phyloP scores from a whole-genome alignment of 2,329 filamentous ascomycete species.

The Fusarium solani-melongenae region DNA sequence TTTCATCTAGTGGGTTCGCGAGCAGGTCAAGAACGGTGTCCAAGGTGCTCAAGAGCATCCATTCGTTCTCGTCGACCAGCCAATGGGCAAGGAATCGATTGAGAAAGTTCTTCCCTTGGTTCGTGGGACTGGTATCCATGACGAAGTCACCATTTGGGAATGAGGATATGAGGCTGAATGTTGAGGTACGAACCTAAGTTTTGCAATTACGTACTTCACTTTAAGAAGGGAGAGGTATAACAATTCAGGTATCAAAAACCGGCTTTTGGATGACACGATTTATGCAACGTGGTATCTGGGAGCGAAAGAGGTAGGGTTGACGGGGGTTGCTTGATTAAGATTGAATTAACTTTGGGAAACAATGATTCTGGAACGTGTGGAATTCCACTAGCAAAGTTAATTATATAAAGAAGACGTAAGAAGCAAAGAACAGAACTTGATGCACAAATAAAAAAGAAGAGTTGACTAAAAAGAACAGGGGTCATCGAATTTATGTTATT shows the following conservation, averaged over 20 bases:
- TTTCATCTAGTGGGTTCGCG: not conserved
- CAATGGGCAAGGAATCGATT: not conserved
- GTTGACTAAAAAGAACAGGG: not conserved
- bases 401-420: not conserved
- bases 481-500: not conserved
- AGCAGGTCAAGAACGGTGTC: not conserved
- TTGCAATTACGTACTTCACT: not conserved
- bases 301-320: not conserved
- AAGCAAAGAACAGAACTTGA: not conserved
- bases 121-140: not conserved
- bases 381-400: not conserved
- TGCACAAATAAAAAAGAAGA: not conserved
- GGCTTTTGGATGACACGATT: not conserved
- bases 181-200: not conserved
- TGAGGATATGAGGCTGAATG: not conserved
- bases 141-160: not conserved
- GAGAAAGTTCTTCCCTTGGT: not conserved
- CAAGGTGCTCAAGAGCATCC: not conserved
- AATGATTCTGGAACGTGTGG: not conserved
- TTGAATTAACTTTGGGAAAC: not conserved
- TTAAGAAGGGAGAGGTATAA: not conserved
- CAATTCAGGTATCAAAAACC: not conserved
- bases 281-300: not conserved
- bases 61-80: not conserved
- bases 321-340: not conserved